Evolutionary conservation across 2,329 filamentous ascomycete species (phyloP), one percentile per base, ranked within the genome.

Genomic region (Trichoderma harzianum): DNA sequence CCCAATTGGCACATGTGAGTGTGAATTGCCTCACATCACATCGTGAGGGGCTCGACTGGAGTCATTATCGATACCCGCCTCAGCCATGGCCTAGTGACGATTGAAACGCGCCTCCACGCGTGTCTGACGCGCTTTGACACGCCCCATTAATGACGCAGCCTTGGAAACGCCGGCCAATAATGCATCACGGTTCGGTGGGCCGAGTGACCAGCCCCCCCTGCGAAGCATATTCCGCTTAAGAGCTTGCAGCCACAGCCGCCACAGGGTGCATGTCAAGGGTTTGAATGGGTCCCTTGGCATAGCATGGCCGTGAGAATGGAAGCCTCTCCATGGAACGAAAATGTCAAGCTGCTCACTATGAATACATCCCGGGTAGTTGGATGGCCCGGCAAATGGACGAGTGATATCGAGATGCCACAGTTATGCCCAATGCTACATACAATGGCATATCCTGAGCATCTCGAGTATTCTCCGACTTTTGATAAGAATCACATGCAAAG

Each of bases 71-170:
- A 63, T 69, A 69, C 39, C 67, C 36, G 58, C 58, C 43, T 39
- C 7, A 28, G 58, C 65, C 51, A 51, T 53, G 58, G 7, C 21
- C 58, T 26, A 55, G 58, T 70, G 67, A 70, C 43, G 60, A 51
- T 60, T 21, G 36, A 71, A 60, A 30, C 69, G 69, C 69, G 69
- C 43, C 69, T 30, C 30, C 28, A 71, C 69, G 61, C 69, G 69
- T 65, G 18, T 53, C 32, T 57, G 53, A 66, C 69, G 62, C 69
- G 69, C 69, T 66, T 60, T 21, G 53, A 66, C 69, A 57, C 69
- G 69, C 53, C 62, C 61, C 51, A 32, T 66, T 51, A 66, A 71
- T 71, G 69, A 71, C 69, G 69, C 69, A 65, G 47, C 62, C 57
- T 14, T 16, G n/a, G n/a, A 26, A 18, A 14, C 39, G 3, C 6